These are phyloP conservation scores for Solanum acaule DNA, from an alignment of 257 asterid genomes.

Conservation along the genomic window DNA sequence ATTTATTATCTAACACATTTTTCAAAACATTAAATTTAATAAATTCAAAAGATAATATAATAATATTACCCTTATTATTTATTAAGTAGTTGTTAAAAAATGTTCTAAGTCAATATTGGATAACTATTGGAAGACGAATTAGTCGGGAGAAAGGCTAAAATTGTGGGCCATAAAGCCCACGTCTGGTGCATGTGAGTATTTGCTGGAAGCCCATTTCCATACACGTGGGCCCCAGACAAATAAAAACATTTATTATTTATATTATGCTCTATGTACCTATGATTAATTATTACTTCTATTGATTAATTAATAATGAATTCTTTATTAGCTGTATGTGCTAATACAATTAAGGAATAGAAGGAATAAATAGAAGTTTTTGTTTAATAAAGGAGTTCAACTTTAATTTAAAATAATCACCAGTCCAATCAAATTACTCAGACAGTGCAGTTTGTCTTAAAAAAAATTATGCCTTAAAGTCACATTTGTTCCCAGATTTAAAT, in stretches of 20 bases:
- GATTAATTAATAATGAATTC: neutral
- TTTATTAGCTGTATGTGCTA: neutral
- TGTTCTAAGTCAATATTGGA: accelerated
- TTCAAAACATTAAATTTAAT: too few relatives aligned
- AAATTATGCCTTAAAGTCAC: neutral
- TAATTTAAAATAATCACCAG: neutral
- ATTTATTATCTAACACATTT: too few relatives aligned
- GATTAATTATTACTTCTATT: neutral
- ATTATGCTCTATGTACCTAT: neutral
- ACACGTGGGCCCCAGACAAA: neutral
- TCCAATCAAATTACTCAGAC: neutral
- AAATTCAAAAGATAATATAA: too few relatives aligned
- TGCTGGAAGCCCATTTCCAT: neutral
- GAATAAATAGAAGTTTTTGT: neutral
- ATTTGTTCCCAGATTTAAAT: neutral
- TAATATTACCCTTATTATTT: too few relatives aligned
- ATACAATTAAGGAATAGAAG: neutral
- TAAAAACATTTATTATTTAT: neutral
- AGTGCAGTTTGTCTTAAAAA: neutral
- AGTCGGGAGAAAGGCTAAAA: neutral
- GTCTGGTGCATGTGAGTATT: constrained; percentile 16
- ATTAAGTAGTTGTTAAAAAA: too few relatives aligned
- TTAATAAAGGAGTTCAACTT: neutral
- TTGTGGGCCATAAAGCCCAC: constrained; percentile 5
- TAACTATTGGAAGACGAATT: too few relatives aligned